phyloP scores from a whole-genome alignment of 495 filamentous ascomycete genomes.

The Penicillium chermesinum region DNA sequence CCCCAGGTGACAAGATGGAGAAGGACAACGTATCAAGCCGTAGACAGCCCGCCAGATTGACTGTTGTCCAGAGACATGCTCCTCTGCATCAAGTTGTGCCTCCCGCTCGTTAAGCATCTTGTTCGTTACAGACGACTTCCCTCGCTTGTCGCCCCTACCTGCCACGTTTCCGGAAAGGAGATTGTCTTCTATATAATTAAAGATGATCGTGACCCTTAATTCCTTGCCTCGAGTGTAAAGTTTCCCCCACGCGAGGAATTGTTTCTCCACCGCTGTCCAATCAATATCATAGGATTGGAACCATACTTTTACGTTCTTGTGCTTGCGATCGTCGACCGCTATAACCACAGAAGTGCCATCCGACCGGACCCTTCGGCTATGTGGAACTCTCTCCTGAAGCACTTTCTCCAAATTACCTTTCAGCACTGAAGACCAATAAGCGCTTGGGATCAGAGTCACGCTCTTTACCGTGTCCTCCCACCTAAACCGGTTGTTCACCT shows the following conservation, averaged over 20 bases:
- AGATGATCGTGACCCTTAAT: slow-evolving; percentile 9
- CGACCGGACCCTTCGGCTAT: slow-evolving; percentile 2
- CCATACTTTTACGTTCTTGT: background rate
- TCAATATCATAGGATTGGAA: background rate
- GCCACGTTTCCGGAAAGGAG: slow-evolving; percentile 1
- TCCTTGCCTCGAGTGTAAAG: slow-evolving; percentile 9
- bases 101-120: slow-evolving; percentile 19
- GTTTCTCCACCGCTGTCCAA: slow-evolving; percentile 5
- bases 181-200: slow-evolving; percentile 11
- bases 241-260: slow-evolving; percentile 1
- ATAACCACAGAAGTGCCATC: background rate
- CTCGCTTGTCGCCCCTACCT: slow-evolving; percentile 16
- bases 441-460: background rate
- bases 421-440: background rate
- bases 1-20: slow-evolving; percentile 19
- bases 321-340: slow-evolving; percentile 4
- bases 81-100: slow-evolving; percentile 26
- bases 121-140: slow-evolving; percentile 11
- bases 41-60: slow-evolving; percentile 27
- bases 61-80: slow-evolving; percentile 15
- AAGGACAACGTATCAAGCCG: slow-evolving; percentile 25
- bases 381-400: background rate
- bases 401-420: background rate
- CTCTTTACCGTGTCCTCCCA: slow-evolving; percentile 1
- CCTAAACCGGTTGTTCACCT: slow-evolving; percentile 5